Evolutionary conservation across 306 rosid species (phyloP).

Genomic region (Cicer arietinum): DNA sequence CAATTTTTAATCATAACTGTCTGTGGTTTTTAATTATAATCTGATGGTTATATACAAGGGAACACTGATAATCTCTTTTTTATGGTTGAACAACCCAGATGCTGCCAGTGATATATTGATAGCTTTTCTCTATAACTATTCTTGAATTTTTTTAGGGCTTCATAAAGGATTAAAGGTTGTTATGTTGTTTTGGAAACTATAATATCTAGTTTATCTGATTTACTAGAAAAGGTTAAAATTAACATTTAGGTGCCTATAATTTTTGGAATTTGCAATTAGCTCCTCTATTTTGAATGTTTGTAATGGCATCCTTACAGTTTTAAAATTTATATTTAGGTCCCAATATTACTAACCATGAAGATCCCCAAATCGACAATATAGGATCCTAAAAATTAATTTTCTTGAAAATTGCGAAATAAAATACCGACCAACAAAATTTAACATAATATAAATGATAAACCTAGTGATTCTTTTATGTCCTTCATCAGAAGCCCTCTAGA

Average conservation of each 20-base stretch:
- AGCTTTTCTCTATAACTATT: constrained; percentile 6
- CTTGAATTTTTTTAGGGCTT: background rate
- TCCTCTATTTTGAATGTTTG: constrained; percentile 1
- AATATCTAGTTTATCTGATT: background rate
- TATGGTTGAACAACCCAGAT: background rate
- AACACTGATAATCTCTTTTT: background rate
- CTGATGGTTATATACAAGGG: background rate
- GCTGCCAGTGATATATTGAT: background rate
- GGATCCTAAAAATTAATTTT: background rate
- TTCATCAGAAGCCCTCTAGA: background rate
- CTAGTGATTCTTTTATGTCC: background rate
- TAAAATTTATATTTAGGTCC: background rate
- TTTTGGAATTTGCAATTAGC: background rate
- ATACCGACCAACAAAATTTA: too few species aligned
- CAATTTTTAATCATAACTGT: background rate
- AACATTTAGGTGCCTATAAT: constrained; percentile 9
- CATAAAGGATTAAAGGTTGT: background rate
- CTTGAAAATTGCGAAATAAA: too few species aligned
- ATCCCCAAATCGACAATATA: background rate
- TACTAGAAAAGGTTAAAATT: background rate
- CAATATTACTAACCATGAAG: background rate
- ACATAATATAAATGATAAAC: background rate
- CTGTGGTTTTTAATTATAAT: background rate
- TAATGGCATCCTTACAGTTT: background rate
- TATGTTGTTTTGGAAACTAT: constrained; percentile 6